Base-by-base conservation (phyloP, 352 stramenopile species). In the Pythium brachiatum region DNA sequence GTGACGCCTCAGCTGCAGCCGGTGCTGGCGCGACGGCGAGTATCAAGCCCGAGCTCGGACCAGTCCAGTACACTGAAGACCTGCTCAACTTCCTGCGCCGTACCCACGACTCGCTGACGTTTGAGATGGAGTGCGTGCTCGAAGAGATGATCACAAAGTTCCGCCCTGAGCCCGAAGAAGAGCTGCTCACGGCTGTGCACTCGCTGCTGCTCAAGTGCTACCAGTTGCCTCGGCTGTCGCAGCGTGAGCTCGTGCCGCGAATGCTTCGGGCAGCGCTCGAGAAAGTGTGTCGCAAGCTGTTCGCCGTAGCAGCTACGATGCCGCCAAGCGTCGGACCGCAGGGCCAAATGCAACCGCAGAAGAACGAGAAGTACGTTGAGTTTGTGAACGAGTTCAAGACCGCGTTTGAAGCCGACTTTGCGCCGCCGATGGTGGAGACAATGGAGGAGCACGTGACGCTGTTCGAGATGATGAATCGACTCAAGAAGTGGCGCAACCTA, bases 61-160 rank as follows among this genome's bases (percentile, higher is more conserved):
- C 88, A 2, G 82, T 95, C 25, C 86, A 95, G 72, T 95, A 94
- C 73, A 94, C 90, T 3, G 90, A 97, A 31, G 90, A 97, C 36
- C 62, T 99, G 34, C 96, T 99, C 71, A 98, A 96, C 41, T 97
- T 96, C 57, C 74, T 99, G 23, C 98, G 75, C 76, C 89, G 93
- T 70, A 88, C 84, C 60, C 89, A 90, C 66, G 83, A 94, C 59
- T 81, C 86, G 23, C 75, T 97, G 44, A 96, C 83, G 48, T 96
- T 96, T 68, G 92, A 98, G 69, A 96, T 99, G 79, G 97, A 99
- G 79, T 95, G 89, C 31, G 98, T 99, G 73, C 75, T 99, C 31
- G 97, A 99, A 77, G 96, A 99, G 68, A 88, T 99, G 66, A 99
- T 99, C 69, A 95, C 97, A 6, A 94, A 96, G 41, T 99, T 99